Evolutionary conservation across 108 stramenopile species (phyloP), one percentile per base, ranked within the genome.

Genomic region (Cafeteria roenbergensis): DNA sequence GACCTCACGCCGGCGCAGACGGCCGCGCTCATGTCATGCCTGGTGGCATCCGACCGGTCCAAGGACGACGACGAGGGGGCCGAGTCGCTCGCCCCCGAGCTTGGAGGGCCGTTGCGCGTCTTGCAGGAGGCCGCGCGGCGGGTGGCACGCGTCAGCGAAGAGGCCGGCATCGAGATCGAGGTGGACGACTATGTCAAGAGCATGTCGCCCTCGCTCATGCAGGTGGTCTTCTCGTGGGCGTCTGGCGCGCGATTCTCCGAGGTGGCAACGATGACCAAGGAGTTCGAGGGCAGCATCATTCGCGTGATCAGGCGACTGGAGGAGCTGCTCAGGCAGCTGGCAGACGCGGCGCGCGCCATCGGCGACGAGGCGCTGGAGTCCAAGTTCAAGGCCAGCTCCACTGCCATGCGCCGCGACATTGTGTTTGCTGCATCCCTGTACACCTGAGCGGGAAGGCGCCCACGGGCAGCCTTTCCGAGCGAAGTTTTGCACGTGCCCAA

Each of bases 231-330:
- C 74, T 89, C 89, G 25, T 99, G 98, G 98, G 83, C 85, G 65
- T 85, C 88, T 63, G 98, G 98, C 35, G 92, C 83, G 3, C 94
- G 91, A 71, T 99, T 99, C 73, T 71, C 88, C 22, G 94, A 97
- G 51, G 86, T 99, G 1, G 84, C 89, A 55, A 92, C 95, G 73
- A 75, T 93, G 24, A 97, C 95, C 2, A 89, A 89, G 35, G 80
- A 86, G 8, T 97, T 89, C 70, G 98, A 99, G 79, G 98, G 98
- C 6, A 90, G 90, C 2, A 91, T 95, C 37, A 96, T 99, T 63
- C 90, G 95, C 27, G 78, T 87, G 0, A 75, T 99, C 53, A 84
- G 95, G 36, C 80, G 98, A 32, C 75, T 97, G 51, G 98, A 95
- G 72, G 98, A 99, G 70, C 80, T 99, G n/a, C 79, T 95, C 0